Base-by-base conservation (phyloP, 768 basidiomycete species). In the Punctularia strigosozonata region DNA sequence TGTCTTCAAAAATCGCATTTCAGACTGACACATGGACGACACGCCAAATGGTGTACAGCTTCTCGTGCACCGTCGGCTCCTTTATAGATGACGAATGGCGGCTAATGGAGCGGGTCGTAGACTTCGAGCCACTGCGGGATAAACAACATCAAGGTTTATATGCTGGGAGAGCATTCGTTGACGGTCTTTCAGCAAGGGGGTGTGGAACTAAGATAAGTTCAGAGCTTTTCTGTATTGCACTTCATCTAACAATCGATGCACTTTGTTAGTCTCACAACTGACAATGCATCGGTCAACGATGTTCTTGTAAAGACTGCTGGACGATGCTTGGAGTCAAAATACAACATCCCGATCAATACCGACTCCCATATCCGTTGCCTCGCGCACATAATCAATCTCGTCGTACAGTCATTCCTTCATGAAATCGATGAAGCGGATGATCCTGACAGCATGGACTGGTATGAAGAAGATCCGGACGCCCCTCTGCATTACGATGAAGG, bases 211-310 rank as follows among this genome's bases (percentile, higher is more conserved):
- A n/a, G n/a, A n/a, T n/a, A n/a, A n/a, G n/a, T n/a, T n/a, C n/a
- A n/a, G n/a, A n/a, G n/a, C n/a, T n/a, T n/a, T n/a, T n/a, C n/a
- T n/a, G n/a, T n/a, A n/a, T n/a, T n/a, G n/a, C n/a, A n/a, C n/a
- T n/a, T n/a, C n/a, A n/a, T n/a, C n/a, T n/a, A n/a, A n/a, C n/a
- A n/a, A n/a, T n/a, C n/a, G n/a, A n/a, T n/a, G n/a, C n/a, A n/a
- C n/a, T n/a, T n/a, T n/a, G n/a, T n/a, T n/a, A n/a, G n/a, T n/a
- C n/a, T n/a, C 15, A 52, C 56, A 2, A 54, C 51, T 13, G 57
- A 64, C 43, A 65, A 64, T 50, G 62, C 58, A 0, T 45, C 50
- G 0, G 44, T 53, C n/a, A 63, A 64, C 33, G 50, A 63, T 42
- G 58, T 64, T 6, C 43, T 66, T 6, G 31, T 59, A 4, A 18